Evolutionary conservation across 2,329 filamentous ascomycete genomes (phyloP), one percentile per base, ranked within the genome.

Genomic region (Apiospora koreana): DNA sequence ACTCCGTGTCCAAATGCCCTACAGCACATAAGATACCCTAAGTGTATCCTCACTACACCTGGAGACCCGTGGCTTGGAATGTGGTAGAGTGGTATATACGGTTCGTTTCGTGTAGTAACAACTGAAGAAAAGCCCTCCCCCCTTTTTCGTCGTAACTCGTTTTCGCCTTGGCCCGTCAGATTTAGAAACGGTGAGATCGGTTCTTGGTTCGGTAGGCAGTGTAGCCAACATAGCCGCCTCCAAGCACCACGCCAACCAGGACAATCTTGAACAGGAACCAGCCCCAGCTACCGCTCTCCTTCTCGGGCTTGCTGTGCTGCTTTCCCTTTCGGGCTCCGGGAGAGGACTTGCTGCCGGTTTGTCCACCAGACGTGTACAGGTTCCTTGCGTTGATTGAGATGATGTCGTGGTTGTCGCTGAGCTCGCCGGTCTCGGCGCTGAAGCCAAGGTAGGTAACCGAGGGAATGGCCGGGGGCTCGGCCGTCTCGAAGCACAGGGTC

Each of bases 361-460:
- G 83, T 45, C 88, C 89, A 76, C 85, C 84, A 38, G 83, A 82
- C 70, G 88, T 91, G 85, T 98, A 98, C 72, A 99, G 85, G 82
- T 98, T 99, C 86, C 92, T 93, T 70, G 95, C 92, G 73, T 91
- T 86, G 76, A 99, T 88, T 67, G 90, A 92, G 80, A 98, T 90
- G 81, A 99, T 97, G 83, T 99, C 96, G 86, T 98, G 95, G 86
- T 97, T 97, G 84, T 99, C 96, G 82, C 91, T 94, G 74, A 99
- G 89, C 85, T 99, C 95, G 78, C 96, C 96, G 21, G 96, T 98
- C 86, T 98, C 95, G 70, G 94, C 92, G 76, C 89, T 92, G 83
- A 94, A 94, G 71, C 91, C 92, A 35, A 94, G 89, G 80, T 94
- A 94, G 45, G 90, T 87, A 66, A 93, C 90, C 71, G 90, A 86